phyloP scores from a whole-genome alignment of 2,329 filamentous ascomycete genomes.

The Rhinocladiella mackenziei region DNA sequence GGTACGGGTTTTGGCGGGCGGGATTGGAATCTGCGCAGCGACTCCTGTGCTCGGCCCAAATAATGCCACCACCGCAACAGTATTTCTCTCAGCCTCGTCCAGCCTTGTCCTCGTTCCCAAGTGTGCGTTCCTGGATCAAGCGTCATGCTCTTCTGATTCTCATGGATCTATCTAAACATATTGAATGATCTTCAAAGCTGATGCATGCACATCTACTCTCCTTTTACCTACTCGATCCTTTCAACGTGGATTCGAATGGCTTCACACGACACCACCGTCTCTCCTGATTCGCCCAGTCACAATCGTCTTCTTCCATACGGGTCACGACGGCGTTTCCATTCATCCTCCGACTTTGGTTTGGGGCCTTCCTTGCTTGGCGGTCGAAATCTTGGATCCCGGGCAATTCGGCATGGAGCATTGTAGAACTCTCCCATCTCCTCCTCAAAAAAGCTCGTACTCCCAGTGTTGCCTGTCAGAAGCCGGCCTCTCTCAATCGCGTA shows the following conservation, averaged over 20 bases:
- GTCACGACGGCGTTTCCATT: constrained; percentile 22
- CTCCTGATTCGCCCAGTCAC: constrained; percentile 3
- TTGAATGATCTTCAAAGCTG: too few species aligned
- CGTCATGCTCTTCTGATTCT: too few species aligned
- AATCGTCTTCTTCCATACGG: constrained; percentile 22
- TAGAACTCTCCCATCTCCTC: constrained; percentile 20
- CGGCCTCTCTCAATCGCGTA: constrained; percentile 25
- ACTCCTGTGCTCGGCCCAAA: too few species aligned
- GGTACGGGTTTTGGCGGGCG: constrained; percentile 23
- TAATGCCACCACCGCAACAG: too few species aligned
- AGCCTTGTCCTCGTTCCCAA: too few species aligned
- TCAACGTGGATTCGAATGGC: too few species aligned
- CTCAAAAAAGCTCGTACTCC: constrained; percentile 26
- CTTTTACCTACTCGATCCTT: not conserved
- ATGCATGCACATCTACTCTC: not conserved
- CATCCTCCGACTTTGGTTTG: constrained; percentile 22
- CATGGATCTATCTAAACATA: too few species aligned
- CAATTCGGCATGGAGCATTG: constrained; percentile 26
- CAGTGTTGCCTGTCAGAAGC: constrained; percentile 12
- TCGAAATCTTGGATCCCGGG: constrained; percentile 28
- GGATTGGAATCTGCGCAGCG: too few species aligned
- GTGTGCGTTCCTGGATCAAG: too few species aligned
- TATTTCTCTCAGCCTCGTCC: too few species aligned
- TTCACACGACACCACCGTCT: not conserved
- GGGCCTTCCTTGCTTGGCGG: constrained; percentile 22